Conservation (phyloP, 192 early-diverging fungal species). For the Geranomyces variabilis region DNA sequence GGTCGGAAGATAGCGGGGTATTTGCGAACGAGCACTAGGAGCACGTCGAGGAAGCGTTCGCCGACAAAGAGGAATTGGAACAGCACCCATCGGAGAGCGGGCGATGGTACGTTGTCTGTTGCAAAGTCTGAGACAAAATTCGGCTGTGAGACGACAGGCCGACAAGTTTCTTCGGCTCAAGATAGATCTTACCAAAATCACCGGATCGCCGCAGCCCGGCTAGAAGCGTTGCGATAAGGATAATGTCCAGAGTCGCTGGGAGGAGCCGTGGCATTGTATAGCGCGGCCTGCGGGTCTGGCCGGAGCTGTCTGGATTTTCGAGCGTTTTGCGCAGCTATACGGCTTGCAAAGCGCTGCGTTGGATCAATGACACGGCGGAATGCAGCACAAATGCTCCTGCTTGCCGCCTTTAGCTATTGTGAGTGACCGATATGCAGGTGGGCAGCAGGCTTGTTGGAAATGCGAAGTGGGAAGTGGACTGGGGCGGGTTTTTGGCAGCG, state of each 20-base stretch:
- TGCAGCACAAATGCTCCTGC: too few species aligned
- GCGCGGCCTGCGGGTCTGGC: not conserved
- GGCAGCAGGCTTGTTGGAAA: too few species aligned
- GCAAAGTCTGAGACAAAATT: conserved; percentile 13
- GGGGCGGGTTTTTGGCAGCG: too few species aligned
- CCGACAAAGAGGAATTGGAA: conserved; percentile 31
- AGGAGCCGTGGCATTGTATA: conserved; percentile 14
- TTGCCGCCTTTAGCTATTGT: too few species aligned
- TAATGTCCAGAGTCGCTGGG: conserved; percentile 20
- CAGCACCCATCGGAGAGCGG: conserved; percentile 20
- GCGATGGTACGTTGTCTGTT: conserved; percentile 8
- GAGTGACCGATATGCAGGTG: too few species aligned
- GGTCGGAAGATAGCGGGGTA: conserved; percentile 23
- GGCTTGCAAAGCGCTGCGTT: too few species aligned
- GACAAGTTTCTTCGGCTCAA: not conserved
- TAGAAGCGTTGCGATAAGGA: conserved; percentile 25
- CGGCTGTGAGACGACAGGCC: not conserved
- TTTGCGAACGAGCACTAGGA: conserved; percentile 22
- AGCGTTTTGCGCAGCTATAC: too few species aligned
- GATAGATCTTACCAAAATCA: conserved; percentile 23
- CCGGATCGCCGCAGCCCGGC: conserved; percentile 30
- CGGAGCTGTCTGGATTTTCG: too few species aligned
- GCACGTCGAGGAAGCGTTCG: conserved; percentile 27
- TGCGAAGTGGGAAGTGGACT: too few species aligned
- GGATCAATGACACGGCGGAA: too few species aligned